Base-by-base conservation (phyloP, 805 yeast species). In the Candida incommunis region DNA sequence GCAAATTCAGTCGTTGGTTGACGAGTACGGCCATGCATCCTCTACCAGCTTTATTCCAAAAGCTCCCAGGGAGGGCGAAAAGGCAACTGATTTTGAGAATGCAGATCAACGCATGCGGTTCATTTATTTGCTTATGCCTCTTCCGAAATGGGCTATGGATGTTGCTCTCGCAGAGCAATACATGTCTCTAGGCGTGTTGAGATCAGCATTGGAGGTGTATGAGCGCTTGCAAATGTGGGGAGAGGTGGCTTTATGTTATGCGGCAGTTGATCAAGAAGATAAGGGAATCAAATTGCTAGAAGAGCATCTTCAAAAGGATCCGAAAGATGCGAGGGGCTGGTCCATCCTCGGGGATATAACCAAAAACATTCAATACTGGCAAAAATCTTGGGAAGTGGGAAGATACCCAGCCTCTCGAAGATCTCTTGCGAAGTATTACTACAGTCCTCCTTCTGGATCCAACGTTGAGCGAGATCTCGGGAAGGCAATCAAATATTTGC, bases 1-100 rank as follows among this genome's bases (percentile, higher is more conserved):
- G 43, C 98, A 92, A 63, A 79, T 92, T 80, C 90, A 88, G 45
- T 80, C 94, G 2, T 67, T 92, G 40, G 92, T 88, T 23, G 95
- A 87, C 57, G 96, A 88, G 59, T 67, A 86, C 22, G 94, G 90
- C 2, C 71, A 31, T n/a, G 11, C 37, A 5, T 65, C 80, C 5
- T 70, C 78, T 52, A 66, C 67, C 55, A 75, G 68, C 64, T 69
- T 59, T 41, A 53, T 66, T 20, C 51, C 54, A 25, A 45, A 48
- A 21, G n/a, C n/a, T n/a, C n/a, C n/a, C n/a, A n/a, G n/a, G n/a
- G n/a, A n/a, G n/a, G n/a, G n/a, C n/a, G 49, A 42, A 23, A 62
- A 54, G n/a, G 50, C 55, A 11, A 56, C 53, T 1, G 61, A 63
- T 16, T 50, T 57, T 1, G 58, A 60, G 5, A 58, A 70, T 11